phyloP scores from a whole-genome alignment of 2,329 filamentous ascomycete genomes.

The Aspergillus fischeri region DNA sequence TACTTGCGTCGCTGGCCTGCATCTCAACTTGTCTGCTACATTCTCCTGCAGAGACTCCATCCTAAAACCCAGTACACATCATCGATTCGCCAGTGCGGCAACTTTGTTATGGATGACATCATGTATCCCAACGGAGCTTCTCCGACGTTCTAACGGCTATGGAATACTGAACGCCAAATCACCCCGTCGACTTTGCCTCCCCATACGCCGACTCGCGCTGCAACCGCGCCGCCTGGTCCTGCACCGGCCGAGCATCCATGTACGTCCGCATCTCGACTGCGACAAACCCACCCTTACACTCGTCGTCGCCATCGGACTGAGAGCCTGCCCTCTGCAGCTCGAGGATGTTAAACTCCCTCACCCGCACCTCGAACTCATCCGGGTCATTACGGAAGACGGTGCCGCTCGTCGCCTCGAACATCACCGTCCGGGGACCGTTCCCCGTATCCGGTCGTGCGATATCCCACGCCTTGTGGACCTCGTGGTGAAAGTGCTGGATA shows the following conservation, averaged over 20 bases:
- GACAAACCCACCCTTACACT: slow-evolving; percentile 2
- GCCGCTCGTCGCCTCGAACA: slow-evolving; percentile 18
- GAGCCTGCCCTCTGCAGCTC: slow-evolving; percentile 4
- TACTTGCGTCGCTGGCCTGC: too few relatives aligned
- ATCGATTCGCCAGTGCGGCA: too few relatives aligned
- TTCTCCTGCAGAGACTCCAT: too few relatives aligned
- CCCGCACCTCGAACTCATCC: slow-evolving; percentile 16
- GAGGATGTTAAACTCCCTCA: slow-evolving; percentile 19
- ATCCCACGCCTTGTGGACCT: slow-evolving; percentile 19
- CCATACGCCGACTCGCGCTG: slow-evolving; percentile 1
- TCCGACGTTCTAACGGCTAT: background rate
- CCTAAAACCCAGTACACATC: too few relatives aligned
- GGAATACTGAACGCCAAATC: background rate
- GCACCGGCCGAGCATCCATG: slow-evolving; percentile 16
- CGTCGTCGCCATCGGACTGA: background rate
- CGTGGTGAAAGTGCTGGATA: slow-evolving; percentile 11
- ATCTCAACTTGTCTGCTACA: too few relatives aligned
- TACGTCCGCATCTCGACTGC: slow-evolving; percentile 18
- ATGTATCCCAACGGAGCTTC: background rate
- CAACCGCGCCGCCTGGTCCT: slow-evolving; percentile 13
- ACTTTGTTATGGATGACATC: background rate
- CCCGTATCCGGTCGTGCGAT: slow-evolving; percentile 5
- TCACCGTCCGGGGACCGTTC: slow-evolving; percentile 11
- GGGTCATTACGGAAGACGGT: slow-evolving; percentile 18
- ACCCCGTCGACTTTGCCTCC: background rate